Evolutionary conservation across 768 basidiomycete species (phyloP).

Genomic region (Phlegmacium glaucopus): DNA sequence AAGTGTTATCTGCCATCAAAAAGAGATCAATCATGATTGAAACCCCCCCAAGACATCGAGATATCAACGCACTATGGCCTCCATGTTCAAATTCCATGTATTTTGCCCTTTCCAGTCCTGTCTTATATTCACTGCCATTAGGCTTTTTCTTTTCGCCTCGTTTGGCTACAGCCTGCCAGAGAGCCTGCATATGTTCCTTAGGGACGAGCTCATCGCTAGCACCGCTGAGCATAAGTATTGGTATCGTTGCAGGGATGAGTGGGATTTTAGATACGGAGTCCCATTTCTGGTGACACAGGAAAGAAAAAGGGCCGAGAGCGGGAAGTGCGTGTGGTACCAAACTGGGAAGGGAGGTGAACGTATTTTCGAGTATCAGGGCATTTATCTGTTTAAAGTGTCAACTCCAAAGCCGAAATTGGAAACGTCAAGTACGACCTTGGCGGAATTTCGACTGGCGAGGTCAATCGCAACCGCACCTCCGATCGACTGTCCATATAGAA

Average conservation of each 20-base stretch:
- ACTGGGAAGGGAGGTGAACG: conserved; percentile 80
- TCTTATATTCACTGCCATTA: conserved; percentile 38
- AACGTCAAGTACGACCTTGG: conserved; percentile 43
- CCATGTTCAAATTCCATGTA: conserved; percentile 55
- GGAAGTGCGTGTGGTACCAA: conserved; percentile 84
- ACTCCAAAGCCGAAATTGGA: not conserved
- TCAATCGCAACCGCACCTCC: conserved; percentile 93
- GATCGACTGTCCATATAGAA: conserved; percentile 83
- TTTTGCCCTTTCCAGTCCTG: conserved; percentile 50
- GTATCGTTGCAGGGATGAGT: conserved; percentile 57
- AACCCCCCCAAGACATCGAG: not conserved
- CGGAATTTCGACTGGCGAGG: conserved; percentile 74
- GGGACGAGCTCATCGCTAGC: conserved; percentile 70
- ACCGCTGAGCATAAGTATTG: conserved; percentile 84
- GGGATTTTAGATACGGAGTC: conserved; percentile 68
- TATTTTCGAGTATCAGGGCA: conserved; percentile 89
- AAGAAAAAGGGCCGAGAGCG: conserved; percentile 64
- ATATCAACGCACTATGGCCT: conserved; percentile 45
- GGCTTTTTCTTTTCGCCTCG: conserved; percentile 44
- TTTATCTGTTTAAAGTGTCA: conserved; percentile 44
- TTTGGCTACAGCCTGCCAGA: conserved; percentile 62
- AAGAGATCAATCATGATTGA: not conserved
- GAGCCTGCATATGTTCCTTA: conserved; percentile 67
- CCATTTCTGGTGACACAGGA: conserved; percentile 88
- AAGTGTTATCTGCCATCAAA: conserved; percentile 22